Evolutionary conservation across 441 rosid genomes (phyloP).

Genomic region (Raphanus hybrid): DNA sequence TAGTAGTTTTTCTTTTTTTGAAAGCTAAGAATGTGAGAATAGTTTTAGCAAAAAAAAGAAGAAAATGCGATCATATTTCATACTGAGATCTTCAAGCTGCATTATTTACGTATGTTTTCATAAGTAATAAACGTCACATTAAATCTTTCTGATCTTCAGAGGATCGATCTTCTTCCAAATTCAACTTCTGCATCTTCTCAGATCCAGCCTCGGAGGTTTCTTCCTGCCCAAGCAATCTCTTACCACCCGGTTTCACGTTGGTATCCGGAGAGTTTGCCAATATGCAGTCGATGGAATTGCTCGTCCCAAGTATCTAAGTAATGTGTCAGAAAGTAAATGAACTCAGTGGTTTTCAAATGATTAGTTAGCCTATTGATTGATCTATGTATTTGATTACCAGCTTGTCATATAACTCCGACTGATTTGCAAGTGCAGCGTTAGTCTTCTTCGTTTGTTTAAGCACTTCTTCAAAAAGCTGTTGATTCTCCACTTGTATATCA

Average conservation of each 20-base stretch:
- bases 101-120: neutral
- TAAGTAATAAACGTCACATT: neutral
- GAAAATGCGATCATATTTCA: neutral
- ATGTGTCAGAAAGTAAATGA: neutral
- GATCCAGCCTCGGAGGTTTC: neutral
- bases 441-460: conserved; percentile 5
- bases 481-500: conserved; percentile 22
- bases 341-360: neutral
- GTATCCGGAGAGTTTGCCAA: neutral
- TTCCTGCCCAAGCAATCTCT: conserved; percentile 1
- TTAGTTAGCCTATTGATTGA: neutral
- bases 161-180: neutral
- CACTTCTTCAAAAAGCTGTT: conserved; percentile 22
- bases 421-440: conserved; percentile 23
- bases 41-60: neutral
- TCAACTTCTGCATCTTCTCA: neutral
- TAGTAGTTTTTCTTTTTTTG: too few relatives aligned
- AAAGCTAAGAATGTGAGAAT: too few relatives aligned
- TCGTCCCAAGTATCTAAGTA: neutral
- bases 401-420: conserved; percentile 7
- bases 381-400: conserved; percentile 5
- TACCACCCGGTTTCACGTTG: neutral
- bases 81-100: neutral
- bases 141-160: neutral
- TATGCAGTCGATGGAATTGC: neutral